Evolutionary conservation across 2,329 filamentous ascomycete genomes (phyloP).

Genomic region (Ophiostoma ulmi): DNA sequence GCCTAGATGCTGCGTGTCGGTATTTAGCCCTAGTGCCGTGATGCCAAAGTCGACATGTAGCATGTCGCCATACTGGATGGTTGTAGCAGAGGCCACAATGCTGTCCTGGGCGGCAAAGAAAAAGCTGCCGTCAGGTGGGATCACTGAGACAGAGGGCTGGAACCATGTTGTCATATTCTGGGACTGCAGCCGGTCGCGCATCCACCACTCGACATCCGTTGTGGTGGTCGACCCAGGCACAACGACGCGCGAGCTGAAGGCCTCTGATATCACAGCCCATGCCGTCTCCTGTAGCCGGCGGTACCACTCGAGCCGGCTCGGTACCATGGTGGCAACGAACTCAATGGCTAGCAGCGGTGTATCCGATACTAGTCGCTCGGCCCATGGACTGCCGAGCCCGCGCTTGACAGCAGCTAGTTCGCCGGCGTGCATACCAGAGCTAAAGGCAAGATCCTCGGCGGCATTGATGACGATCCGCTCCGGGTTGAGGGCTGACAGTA

Average conservation of each 20-base stretch:
- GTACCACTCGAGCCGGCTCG: slow-evolving; percentile 41
- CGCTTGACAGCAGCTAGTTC: slow-evolving; percentile 37
- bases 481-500: slow-evolving; percentile 38
- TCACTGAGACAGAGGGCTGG: slow-evolving; percentile 43
- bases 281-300: slow-evolving; percentile 45
- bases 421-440: slow-evolving; percentile 45
- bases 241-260: slow-evolving; percentile 54
- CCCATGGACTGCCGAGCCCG: slow-evolving; percentile 39
- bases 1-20: slow-evolving; percentile 44
- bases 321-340: slow-evolving; percentile 43
- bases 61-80: slow-evolving; percentile 43
- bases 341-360: slow-evolving; percentile 44
- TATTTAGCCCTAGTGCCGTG: slow-evolving; percentile 28
- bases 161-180: slow-evolving; percentile 52
- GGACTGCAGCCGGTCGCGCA: slow-evolving; percentile 45
- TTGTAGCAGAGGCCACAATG: slow-evolving; percentile 21
- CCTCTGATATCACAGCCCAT: slow-evolving; percentile 65
- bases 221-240: slow-evolving; percentile 42
- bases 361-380: slow-evolving; percentile 36
- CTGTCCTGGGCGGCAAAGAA: background rate
- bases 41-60: slow-evolving; percentile 46
- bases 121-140: slow-evolving; percentile 31
- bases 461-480: slow-evolving; percentile 42
- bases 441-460: slow-evolving; percentile 43
- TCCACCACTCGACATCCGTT: slow-evolving; percentile 47